phyloP scores from a whole-genome alignment of 2,329 filamentous ascomycete genomes.

The Claviceps pusilla region DNA sequence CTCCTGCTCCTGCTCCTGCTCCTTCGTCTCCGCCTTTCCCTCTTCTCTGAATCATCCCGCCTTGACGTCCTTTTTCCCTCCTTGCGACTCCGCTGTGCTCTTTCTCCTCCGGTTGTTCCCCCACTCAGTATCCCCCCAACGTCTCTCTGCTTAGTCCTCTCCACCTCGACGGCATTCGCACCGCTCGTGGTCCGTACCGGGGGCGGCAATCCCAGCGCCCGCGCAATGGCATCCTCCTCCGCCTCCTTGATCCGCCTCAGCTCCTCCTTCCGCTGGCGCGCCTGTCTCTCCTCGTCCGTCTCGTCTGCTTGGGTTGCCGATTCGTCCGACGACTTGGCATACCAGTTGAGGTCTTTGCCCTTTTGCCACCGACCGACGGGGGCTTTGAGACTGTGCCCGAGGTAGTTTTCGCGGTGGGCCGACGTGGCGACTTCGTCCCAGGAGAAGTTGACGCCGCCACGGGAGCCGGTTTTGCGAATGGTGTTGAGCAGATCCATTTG shows the following conservation, averaged over 20 bases:
- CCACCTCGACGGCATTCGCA: constrained; percentile 44
- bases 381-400: constrained; percentile 83
- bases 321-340: constrained; percentile 36
- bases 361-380: constrained; percentile 88
- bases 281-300: constrained; percentile 42
- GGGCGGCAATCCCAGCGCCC: constrained; percentile 65
- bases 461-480: constrained; percentile 78
- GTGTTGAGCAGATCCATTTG: constrained; percentile 85
- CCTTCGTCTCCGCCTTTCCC: constrained; percentile 20
- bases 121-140: constrained; percentile 17
- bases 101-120: constrained; percentile 7
- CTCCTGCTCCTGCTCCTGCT: constrained; percentile 21
- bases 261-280: constrained; percentile 57
- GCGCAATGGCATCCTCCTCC: constrained; percentile 80
- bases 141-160: constrained; percentile 32
- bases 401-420: constrained; percentile 72
- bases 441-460: constrained; percentile 88
- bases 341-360: constrained; percentile 52
- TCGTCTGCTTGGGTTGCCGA: constrained; percentile 31
- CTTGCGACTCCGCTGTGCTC: constrained; percentile 2
- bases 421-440: constrained; percentile 90
- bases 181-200: constrained; percentile 43
- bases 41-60: constrained; percentile 16
- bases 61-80: constrained; percentile 16
- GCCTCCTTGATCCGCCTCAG: constrained; percentile 72